Base-by-base conservation (phyloP, 2,329 filamentous ascomycete genomes). In the Neonectria coccinea region DNA sequence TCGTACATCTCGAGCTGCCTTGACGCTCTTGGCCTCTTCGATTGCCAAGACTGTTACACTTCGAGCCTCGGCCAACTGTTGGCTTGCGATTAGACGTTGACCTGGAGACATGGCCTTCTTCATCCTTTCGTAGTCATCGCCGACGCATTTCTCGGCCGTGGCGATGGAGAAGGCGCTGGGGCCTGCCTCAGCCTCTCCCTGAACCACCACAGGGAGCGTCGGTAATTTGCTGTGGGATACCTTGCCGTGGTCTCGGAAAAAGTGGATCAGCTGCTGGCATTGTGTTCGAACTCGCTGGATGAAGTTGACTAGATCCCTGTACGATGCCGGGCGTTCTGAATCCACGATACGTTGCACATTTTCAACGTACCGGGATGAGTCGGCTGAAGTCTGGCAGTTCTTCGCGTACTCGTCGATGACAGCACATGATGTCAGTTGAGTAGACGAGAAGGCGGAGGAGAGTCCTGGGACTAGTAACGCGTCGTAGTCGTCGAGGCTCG, bases 211-310 rank as follows among this genome's bases (percentile, higher is more conserved):
- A 22, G 96, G 93, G 51, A 98, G 86, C 5, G 86, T 86, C 1
- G 97, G 95, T 44, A 98, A 82, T 75, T 91, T 92, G 66, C 86
- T 85, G 53, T 89, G 86, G 22, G 92, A 86, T 2, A 97, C 90
- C 76, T 96, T 94, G 41, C 92, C 94, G 73, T 94, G 90, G 71
- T 98, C 95, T 71, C 94, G 89, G 86, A 99, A 99, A 56, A 96
- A 88, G 75, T 95, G 94, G 64, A 98, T 83, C 25, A 99, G 83
- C 66, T 96, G 93, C 72, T 95, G 91, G 73, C 95, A 98, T 76
- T 97, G 95, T 1, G 94, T 93, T 66, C 96, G 89, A 16, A 94
- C 93, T 55, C 97, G 90, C 75, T 97, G 93, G 31, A 97, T 87
- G 75, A 92, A 97, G 78, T 91, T 96, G 51, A 96, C 92, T 41